A percentile compares a stretch with the other conserved stretches of the same genome.
Evolutionary conservation across 495 filamentous ascomycete species (phyloP).

Genomic region (Podospora anserina): DNA sequence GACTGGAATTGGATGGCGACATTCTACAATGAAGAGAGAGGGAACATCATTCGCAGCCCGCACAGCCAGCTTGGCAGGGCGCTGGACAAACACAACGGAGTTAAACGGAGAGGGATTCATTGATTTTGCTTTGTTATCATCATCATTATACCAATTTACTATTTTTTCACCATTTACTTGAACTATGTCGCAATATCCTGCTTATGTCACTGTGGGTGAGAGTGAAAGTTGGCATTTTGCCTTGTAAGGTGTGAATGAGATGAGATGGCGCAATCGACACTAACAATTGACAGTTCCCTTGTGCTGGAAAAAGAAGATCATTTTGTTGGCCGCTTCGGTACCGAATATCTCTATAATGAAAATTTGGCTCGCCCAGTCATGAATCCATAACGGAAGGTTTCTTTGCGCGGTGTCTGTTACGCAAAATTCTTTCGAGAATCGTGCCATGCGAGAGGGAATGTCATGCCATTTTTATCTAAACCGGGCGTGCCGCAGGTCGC

Average conservation of each 20-base stretch:
- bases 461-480: background rate
- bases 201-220: background rate
- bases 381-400: no score
- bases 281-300: background rate
- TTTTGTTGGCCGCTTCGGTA: background rate
- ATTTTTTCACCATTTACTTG: background rate
- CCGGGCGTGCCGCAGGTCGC: background rate
- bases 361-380: background rate
- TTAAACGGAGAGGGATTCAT: background rate
- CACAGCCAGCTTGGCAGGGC: background rate
- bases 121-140: background rate
- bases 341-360: background rate
- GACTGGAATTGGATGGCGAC: background rate
- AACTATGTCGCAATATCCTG: conserved; percentile 1
- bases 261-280: background rate
- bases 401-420: background rate
- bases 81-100: background rate
- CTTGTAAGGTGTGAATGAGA: background rate
- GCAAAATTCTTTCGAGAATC: background rate
- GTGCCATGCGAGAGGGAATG: background rate
- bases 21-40: no score
- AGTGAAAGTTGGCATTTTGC: no score
- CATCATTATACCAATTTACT: no score
- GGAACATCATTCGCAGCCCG: background rate
- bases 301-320: background rate